phyloP scores from a whole-genome alignment of 768 basidiomycete species.

The Suillus sp. region DNA sequence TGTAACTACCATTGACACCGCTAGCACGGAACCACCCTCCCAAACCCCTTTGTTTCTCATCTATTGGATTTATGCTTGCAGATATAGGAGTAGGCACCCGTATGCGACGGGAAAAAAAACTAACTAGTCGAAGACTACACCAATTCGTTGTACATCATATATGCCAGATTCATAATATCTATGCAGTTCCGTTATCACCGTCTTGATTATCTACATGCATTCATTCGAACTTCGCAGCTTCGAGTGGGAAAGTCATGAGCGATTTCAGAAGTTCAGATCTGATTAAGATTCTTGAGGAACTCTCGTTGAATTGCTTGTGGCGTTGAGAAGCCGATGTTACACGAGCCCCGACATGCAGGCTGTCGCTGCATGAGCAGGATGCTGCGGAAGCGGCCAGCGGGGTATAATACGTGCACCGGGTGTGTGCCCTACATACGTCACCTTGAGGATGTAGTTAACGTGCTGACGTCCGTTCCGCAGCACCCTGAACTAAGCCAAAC shows the following conservation, averaged over 20 bases:
- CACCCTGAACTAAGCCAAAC: background rate
- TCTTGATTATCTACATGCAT: background rate
- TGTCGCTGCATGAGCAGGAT: background rate
- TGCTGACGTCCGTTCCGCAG: background rate
- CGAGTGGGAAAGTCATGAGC: background rate
- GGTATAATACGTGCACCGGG: background rate
- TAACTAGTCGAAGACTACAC: conserved; percentile 16
- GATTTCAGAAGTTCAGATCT: background rate
- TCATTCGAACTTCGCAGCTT: background rate
- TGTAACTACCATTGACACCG: conserved; percentile 20
- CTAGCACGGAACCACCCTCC: conserved; percentile 14
- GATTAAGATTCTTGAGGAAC: background rate
- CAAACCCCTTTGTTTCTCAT: conserved; percentile 10
- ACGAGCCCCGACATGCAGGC: no score
- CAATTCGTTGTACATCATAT: conserved; percentile 18
- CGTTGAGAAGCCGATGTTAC: background rate
- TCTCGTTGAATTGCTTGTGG: background rate
- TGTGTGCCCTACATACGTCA: background rate
- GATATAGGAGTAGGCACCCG: conserved; percentile 20
- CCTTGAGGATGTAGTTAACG: background rate
- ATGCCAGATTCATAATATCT: conserved; percentile 18
- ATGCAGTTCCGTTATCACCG: conserved; percentile 9
- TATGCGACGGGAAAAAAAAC: conserved; percentile 24
- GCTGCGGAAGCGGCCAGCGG: background rate
- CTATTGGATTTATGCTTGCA: conserved; percentile 19